Evolutionary conservation across 2,329 filamentous ascomycete species (phyloP), one percentile per base, ranked within the genome.

Genomic region (Lasiodiplodia sp.): DNA sequence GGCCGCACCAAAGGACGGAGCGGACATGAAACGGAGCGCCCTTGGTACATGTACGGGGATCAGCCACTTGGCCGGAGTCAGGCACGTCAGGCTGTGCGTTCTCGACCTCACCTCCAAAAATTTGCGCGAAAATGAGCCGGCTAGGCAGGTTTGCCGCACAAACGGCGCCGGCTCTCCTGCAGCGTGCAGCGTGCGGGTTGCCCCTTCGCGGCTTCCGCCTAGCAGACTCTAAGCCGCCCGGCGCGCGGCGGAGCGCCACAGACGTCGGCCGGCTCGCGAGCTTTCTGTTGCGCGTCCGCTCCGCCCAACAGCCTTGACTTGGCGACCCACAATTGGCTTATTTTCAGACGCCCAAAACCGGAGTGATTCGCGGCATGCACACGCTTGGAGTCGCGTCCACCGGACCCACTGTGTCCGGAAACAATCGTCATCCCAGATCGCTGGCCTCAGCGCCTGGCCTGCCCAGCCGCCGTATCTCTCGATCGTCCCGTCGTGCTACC

Each of bases 401-500:
- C 49, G 34, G 62, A 12, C 49, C 62, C 62, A 65, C 62, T 31
- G 47, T 37, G 21, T 52, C 47, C 51, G 60, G 47, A 53, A 38
- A 28, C 60, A 66, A 66, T 66, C 63, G 63, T 66, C 63, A 66
- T 66, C 52, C 63, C 51, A 56, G 63, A 66, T 66, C 63, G 63
- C 60, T 38, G 60, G 44, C 60, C 60, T 21, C 40, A 28, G 60
- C 60, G 60, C 60, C 58, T 52, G 51, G 60, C 31, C n/a, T 64
- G 60, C 60, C 60, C 60, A 37, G 47, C 28, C 47, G 18, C 60
- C 60, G 60, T 64, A 64, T 66, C 63, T 66, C 63, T 66, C 63
- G 63, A 66, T 66, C 63, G 38, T 66, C 52, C 63, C 51, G 63
- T 44, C 18, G 63, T 66, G 63, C 51, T 56, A 66, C 63, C 63